Evolutionary conservation across 2,329 filamentous ascomycete genomes (phyloP).

Genomic region (Epicoccum nigrum): DNA sequence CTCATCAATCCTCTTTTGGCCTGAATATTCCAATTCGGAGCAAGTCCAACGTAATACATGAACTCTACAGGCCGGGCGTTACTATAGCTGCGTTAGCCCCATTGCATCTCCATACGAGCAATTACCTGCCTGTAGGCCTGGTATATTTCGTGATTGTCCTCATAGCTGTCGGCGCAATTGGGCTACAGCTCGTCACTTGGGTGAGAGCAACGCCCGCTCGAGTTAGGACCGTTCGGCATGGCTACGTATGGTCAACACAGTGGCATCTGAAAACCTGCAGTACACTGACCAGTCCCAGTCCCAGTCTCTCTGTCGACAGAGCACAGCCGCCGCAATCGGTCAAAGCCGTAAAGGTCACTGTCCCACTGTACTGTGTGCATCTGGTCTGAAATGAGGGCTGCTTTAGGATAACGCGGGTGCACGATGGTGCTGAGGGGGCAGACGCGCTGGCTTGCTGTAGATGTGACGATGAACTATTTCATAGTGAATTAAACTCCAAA

Average conservation of each 20-base stretch:
- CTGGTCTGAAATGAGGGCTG: slow-evolving; percentile 22
- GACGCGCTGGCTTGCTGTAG: not conserved
- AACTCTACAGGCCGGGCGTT: not conserved
- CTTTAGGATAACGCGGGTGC: slow-evolving; percentile 24
- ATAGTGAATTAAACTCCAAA: not conserved
- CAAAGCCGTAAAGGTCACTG: slow-evolving; percentile 32
- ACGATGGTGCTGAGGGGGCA: slow-evolving; percentile 14
- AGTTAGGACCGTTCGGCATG: slow-evolving; percentile 26
- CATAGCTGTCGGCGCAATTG: not conserved
- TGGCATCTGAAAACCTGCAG: not conserved
- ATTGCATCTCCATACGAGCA: not conserved
- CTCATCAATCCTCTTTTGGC: too few species aligned
- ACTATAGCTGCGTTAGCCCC: not conserved
- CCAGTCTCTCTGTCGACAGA: slow-evolving; percentile 24
- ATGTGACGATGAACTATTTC: not conserved
- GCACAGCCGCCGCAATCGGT: slow-evolving; percentile 37
- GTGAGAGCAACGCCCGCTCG: slow-evolving; percentile 18
- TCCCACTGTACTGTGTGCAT: slow-evolving; percentile 34
- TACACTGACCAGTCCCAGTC: slow-evolving; percentile 33
- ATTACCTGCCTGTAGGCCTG: slow-evolving; percentile 2
- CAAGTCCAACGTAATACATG: not conserved
- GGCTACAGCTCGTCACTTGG: slow-evolving; percentile 8
- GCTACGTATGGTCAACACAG: slow-evolving; percentile 19
- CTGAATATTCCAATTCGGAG: too few species aligned
- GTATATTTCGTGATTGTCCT: not conserved